Conservation (phyloP, 2,329 filamentous ascomycete genomes). For the Penicillium vulpinum region DNA sequence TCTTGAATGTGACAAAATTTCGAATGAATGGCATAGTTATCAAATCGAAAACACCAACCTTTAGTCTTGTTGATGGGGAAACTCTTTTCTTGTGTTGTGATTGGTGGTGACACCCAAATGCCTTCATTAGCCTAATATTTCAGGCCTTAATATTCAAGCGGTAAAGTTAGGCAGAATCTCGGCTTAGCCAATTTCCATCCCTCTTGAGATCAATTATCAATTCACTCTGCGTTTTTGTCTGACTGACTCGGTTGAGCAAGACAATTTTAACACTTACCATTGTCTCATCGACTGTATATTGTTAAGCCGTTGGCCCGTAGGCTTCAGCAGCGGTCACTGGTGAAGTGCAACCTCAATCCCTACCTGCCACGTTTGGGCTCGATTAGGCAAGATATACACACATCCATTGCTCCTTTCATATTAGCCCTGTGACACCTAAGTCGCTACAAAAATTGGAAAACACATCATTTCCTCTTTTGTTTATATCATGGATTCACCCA, state of each 20-base stretch:
- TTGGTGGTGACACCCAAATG: background rate
- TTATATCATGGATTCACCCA: constrained; percentile 1
- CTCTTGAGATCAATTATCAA: background rate
- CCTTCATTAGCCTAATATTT: background rate
- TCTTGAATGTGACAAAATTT: background rate
- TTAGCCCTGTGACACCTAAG: background rate
- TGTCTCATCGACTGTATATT: background rate
- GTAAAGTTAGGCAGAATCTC: background rate
- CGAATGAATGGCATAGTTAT: background rate
- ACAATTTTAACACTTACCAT: background rate
- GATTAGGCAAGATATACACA: constrained; percentile 1
- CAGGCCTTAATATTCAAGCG: background rate
- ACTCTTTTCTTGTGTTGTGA: background rate
- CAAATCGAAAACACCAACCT: background rate
- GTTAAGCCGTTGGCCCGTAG: background rate
- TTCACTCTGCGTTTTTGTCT: background rate
- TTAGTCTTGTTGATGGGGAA: background rate
- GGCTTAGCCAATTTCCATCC: background rate
- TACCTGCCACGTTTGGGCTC: background rate
- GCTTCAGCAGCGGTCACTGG: background rate
- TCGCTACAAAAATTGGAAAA: background rate
- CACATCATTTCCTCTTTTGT: background rate
- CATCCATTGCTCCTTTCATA: background rate
- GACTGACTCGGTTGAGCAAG: background rate
- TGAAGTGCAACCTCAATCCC: background rate